Base-by-base conservation (phyloP, 176 grass and related monocot species). In the Oryza nivara region DNA sequence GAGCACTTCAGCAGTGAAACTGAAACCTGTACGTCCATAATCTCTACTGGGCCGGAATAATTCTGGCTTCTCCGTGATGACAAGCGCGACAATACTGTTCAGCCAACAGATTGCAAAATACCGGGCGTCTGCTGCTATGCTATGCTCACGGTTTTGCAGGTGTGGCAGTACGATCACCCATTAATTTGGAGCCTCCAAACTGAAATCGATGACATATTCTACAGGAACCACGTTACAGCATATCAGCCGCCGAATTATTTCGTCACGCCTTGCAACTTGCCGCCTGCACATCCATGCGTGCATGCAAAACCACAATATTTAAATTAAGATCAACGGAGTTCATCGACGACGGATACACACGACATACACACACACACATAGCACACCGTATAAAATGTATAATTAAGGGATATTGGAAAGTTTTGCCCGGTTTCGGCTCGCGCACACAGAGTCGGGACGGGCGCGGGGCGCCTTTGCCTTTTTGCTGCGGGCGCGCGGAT, bases 71-170 rank as follows among this genome's bases (percentile, higher is more conserved):
- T 16, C 51, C 56, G 56, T 61, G 20, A 32, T 36, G 35, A 63
- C 58, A 8, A 17, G 9, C 58, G 3, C 82, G 0, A 43, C 60
- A 7, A 11, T 67, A 38, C 8, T 2, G 16, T 8, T 28, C 49
- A 10, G 80, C 80, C 86, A 88, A 73, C 68, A 41, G 74, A 73
- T 74, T 87, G 23, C 60, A 40, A 11, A 32, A 88, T 54, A 77
- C 73, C 73, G 20, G 65, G 6, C 13, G 8, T n/a, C 6, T 43
- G 41, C 4, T 72, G 15, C 15, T 73, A 23, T 43, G 48, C 34
- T 28, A 54, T 7, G 56, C 45, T 74, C 75, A 67, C 67, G 36
- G 61, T 74, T 74, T 73, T 60, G 23, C n/a, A 46, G 58, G 74
- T 34, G n/a, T 71, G 32, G 26, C 19, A 4, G 46, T 35, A 78